Evolutionary conservation across 441 rosid genomes (phyloP), one percentile per base, ranked within the genome.

Genomic region (Gossypium davidsonii): DNA sequence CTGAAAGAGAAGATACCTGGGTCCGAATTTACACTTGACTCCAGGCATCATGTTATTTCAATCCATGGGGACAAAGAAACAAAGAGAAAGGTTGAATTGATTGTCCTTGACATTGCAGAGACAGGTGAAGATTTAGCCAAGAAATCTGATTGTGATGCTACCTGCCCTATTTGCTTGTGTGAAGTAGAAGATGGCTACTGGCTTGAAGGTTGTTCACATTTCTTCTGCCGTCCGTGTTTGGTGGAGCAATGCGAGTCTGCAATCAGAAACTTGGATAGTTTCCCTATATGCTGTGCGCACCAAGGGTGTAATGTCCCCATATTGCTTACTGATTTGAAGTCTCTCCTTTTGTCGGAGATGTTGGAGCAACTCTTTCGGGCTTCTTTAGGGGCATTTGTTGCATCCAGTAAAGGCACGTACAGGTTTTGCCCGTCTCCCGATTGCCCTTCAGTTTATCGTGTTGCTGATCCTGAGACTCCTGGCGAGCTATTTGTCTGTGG

Each of bases 351-450:
- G 7, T 70, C 67, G 53, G 93, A 92, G 79, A 91, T 84, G 77
- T 74, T 91, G 2, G 98, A 90, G 58, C 98, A 95, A 21, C 96
- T 95, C 57, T 88, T 92, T 73, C 79, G 90, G 78, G 90, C 97
- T 25, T 88, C 97, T 39, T 44, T 95, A 52, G 86, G 84, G 71
- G 80, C 89, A 42, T 89, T 80, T 56, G 94, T 90, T 1, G 83
- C 90, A 42, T 79, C 96, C 0, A 91, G 97, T 69, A 77, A 84
- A 34, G 93, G 90, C 21, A 74, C 46, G 14, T 91, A 83, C 78
- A 80, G 90, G 80, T 95, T 92, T 73, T 95, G 98, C 86, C 90
- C 99, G 2, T 85, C 98, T 58, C 97, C 98, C 0, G 97, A 92
- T 79, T 92, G 98, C 79, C 94, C 92, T 21, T 90, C 94, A 1